Percentiles rank a stretch among this genome's conserved stretches.
Evolutionary conservation across 2,329 filamentous ascomycete genomes (phyloP).

Genomic region (Xylariaceae sp.): DNA sequence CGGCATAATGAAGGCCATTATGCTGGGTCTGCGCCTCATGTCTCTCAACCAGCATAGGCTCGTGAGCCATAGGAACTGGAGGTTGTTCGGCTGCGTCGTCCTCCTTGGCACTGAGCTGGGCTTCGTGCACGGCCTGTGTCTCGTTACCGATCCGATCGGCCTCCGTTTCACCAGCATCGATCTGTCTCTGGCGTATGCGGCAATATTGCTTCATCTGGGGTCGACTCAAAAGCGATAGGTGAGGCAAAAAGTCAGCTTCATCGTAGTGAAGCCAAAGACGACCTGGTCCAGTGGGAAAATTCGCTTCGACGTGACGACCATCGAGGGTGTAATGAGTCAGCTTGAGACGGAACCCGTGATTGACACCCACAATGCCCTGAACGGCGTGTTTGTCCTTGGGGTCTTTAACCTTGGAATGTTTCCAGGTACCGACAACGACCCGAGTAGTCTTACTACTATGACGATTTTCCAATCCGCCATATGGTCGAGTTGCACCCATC

Average conservation of each 20-base stretch:
- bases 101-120: conserved; percentile 40
- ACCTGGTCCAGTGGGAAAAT: conserved; percentile 56
- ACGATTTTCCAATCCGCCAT: conserved; percentile 17
- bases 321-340: conserved; percentile 56
- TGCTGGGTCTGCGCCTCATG: conserved; percentile 19
- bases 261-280: conserved; percentile 60
- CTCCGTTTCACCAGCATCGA: conserved; percentile 48
- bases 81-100: conserved; percentile 15
- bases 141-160: conserved; percentile 48
- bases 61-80: conserved; percentile 10
- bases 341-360: conserved; percentile 62
- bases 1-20: conserved; percentile 11
- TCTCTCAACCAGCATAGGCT: conserved; percentile 16
- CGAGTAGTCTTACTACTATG: conserved; percentile 50
- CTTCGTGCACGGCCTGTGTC: conserved; percentile 46
- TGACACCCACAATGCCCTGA: conserved; percentile 56
- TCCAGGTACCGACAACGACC: conserved; percentile 57
- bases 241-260: conserved; percentile 54
- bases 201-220: conserved; percentile 60
- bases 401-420: conserved; percentile 44
- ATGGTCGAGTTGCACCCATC: conserved; percentile 8
- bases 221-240: conserved; percentile 46
- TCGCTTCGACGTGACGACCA: conserved; percentile 52
- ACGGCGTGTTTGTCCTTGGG: conserved; percentile 54
- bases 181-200: conserved; percentile 54